A percentile compares a stretch with the other conserved stretches of the same genome.
These are phyloP conservation scores for Eucalyptus virginea DNA, from an alignment of 345 rosid species.

Conservation along the genomic window DNA sequence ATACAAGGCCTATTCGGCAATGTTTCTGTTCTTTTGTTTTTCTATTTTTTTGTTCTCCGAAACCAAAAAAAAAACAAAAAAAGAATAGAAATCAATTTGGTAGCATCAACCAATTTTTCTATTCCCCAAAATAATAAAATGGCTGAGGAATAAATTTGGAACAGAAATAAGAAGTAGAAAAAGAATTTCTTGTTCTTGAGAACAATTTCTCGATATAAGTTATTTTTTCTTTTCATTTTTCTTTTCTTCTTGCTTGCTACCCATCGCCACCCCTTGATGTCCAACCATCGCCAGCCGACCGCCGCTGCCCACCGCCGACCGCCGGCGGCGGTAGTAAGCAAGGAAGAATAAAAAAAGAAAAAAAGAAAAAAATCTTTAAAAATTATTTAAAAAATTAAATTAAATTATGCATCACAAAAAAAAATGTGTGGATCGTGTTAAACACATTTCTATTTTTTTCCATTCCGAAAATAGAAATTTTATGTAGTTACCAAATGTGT, in stretches of 20 bases:
- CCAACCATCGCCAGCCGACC: fast-evolving
- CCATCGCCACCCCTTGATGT: fast-evolving
- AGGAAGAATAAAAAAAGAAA: too few relatives aligned
- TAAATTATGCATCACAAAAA: fast-evolving
- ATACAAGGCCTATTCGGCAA: not conserved
- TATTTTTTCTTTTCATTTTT: too few relatives aligned
- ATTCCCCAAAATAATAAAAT: fast-evolving
- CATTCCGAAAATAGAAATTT: too few relatives aligned
- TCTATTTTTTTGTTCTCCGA: fast-evolving
- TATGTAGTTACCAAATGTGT: fast-evolving
- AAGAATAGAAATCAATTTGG: fast-evolving
- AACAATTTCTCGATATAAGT: too few relatives aligned
- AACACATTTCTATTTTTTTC: too few relatives aligned
- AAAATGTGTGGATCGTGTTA: fast-evolving
- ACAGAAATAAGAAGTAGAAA: fast-evolving
- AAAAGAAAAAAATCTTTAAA: too few relatives aligned
- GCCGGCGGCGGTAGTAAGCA: fast-evolving
- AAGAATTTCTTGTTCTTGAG: fast-evolving
- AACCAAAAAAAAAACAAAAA: fast-evolving
- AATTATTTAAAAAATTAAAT: too few relatives aligned
- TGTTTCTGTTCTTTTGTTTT: fast-evolving
- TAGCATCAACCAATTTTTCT: too few relatives aligned
- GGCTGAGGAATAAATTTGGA: fast-evolving
- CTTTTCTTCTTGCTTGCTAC: too few relatives aligned
- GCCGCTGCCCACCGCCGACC: fast-evolving